A percentile compares a stretch with the other conserved stretches of the same genome.
phyloP scores from a whole-genome alignment of 768 basidiomycete species.

The Tricholoma hemisulphureum region DNA sequence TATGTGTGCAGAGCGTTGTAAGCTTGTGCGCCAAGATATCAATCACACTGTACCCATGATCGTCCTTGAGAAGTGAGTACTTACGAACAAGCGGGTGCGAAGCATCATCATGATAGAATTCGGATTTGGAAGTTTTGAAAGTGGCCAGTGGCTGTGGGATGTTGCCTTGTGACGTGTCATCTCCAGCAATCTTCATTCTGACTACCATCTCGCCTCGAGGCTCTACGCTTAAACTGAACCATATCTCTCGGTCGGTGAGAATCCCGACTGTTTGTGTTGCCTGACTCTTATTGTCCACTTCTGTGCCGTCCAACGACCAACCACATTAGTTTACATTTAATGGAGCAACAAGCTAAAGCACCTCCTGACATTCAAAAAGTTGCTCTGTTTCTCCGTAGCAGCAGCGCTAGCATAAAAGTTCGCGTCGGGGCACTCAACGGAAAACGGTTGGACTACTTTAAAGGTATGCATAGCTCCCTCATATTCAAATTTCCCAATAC shows the following conservation, averaged over 20 bases:
- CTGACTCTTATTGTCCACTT: neutral
- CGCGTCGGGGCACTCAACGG: slow-evolving; percentile 90
- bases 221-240: neutral
- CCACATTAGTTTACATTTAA: slow-evolving; percentile 13
- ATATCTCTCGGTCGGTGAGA: neutral
- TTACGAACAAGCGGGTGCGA: no score
- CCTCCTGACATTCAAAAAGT: slow-evolving; percentile 78
- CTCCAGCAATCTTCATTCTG: neutral
- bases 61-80: no score
- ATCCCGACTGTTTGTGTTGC: no score
- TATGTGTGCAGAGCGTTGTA: no score
- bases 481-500: neutral
- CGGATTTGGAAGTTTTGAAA: no score
- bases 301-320: slow-evolving; percentile 1
- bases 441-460: slow-evolving; percentile 97
- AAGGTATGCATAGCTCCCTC: slow-evolving; percentile 59
- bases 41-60: no score
- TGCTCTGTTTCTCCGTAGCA: slow-evolving; percentile 83
- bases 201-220: neutral
- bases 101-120: no score
- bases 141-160: no score
- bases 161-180: neutral
- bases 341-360: slow-evolving; percentile 79
- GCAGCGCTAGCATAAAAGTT: slow-evolving; percentile 83
- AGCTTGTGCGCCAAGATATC: no score